phyloP scores from a whole-genome alignment of 2,329 filamentous ascomycete species.

The Diaporthe sp. region DNA sequence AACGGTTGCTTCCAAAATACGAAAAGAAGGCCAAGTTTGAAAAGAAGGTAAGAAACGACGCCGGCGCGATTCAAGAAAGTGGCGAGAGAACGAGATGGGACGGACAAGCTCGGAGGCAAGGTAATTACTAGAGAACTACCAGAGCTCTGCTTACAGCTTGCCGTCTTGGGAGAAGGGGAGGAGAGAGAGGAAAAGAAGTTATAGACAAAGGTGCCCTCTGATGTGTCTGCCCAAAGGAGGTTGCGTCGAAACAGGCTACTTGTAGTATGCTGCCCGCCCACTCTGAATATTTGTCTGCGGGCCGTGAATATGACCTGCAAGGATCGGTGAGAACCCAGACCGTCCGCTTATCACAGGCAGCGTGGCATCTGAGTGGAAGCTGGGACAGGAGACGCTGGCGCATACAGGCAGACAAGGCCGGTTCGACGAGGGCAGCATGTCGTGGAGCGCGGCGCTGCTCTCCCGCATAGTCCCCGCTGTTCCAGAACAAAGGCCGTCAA shows the following conservation, averaged over 20 bases:
- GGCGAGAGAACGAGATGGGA: slow-evolving; percentile 36
- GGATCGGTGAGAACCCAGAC: slow-evolving; percentile 13
- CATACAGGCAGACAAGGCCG: slow-evolving; percentile 27
- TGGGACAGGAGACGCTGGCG: slow-evolving; percentile 27
- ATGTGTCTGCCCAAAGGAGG: slow-evolving; percentile 11
- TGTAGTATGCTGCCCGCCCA: slow-evolving; percentile 31
- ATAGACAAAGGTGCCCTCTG: slow-evolving; percentile 27
- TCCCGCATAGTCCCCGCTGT: slow-evolving; percentile 29
- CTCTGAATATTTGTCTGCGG: background rate
- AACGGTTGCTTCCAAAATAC: background rate
- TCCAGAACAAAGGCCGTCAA: slow-evolving; percentile 24
- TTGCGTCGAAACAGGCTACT: slow-evolving; percentile 26
- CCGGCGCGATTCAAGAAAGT: slow-evolving; percentile 32
- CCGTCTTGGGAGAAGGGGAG: slow-evolving; percentile 41
- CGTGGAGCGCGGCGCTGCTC: slow-evolving; percentile 22
- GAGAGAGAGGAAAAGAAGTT: slow-evolving; percentile 22
- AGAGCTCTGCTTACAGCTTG: slow-evolving; percentile 58
- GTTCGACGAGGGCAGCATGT: slow-evolving; percentile 21
- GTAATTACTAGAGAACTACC: slow-evolving; percentile 57
- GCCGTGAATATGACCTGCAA: background rate
- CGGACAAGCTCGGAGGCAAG: slow-evolving; percentile 41
- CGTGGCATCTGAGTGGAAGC: slow-evolving; percentile 23
- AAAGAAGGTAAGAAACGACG: slow-evolving; percentile 38
- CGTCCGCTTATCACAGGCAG: slow-evolving; percentile 19
- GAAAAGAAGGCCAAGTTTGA: slow-evolving; percentile 33